Percentiles rank a stretch among this genome's conserved stretches.
phyloP scores from a whole-genome alignment of 2,329 filamentous ascomycete genomes.

The Xylariaceae sp. region DNA sequence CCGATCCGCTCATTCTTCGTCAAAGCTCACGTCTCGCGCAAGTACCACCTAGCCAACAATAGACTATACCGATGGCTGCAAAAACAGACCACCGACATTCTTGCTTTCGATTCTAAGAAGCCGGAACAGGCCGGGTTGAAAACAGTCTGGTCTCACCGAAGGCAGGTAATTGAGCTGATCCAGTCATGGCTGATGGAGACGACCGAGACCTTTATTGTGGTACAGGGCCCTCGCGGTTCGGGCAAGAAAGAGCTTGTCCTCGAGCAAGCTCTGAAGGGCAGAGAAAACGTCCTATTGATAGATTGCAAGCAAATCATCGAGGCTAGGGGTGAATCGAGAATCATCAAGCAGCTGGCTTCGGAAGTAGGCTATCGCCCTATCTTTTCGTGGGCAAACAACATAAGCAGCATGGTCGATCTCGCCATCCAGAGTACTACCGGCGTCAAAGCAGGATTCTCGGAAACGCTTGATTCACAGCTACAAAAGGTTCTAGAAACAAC shows the following conservation, averaged over 20 bases:
- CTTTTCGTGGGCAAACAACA: constrained; percentile 94
- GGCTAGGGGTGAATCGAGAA: constrained; percentile 79
- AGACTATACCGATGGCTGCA: constrained; percentile 76
- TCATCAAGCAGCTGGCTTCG: constrained; percentile 73
- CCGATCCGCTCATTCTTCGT: constrained; percentile 93
- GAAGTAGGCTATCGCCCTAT: constrained; percentile 89
- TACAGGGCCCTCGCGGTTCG: constrained; percentile 87
- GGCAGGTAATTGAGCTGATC: constrained; percentile 75
- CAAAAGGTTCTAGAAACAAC: constrained; percentile 87
- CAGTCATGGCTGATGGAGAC: constrained; percentile 84
- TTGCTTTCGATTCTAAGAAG: constrained; percentile 54
- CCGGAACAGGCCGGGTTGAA: constrained; percentile 66
- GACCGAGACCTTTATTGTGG: constrained; percentile 85
- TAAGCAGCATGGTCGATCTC: constrained; percentile 87
- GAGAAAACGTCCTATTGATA: constrained; percentile 74
- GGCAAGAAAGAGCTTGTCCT: constrained; percentile 86
- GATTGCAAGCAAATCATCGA: constrained; percentile 94
- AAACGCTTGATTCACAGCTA: constrained; percentile 84
- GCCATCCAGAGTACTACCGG: constrained; percentile 92
- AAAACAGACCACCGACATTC: constrained; percentile 62
- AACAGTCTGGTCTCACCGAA: constrained; percentile 84
- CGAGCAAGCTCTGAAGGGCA: constrained; percentile 73
- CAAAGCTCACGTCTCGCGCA: constrained; percentile 76
- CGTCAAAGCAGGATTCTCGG: constrained; percentile 89
- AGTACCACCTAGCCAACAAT: constrained; percentile 70